phyloP scores from a whole-genome alignment of 2,329 filamentous ascomycete species.

The Fusarium sambucinum region DNA sequence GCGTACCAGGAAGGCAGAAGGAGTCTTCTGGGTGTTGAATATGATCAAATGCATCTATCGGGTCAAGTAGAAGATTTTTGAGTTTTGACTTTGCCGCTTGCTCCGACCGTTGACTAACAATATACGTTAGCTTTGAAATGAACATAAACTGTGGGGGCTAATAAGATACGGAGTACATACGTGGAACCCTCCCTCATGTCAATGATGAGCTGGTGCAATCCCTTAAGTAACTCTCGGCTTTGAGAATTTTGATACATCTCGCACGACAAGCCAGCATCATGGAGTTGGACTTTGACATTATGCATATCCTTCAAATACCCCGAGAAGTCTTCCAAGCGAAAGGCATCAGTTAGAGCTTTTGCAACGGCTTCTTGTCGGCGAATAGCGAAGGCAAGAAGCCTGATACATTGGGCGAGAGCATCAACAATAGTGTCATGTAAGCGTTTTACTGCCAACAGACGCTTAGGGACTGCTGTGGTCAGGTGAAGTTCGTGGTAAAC shows the following conservation, averaged over 20 bases:
- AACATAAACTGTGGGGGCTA: no score
- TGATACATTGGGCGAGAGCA: not conserved
- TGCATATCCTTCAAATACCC: not conserved
- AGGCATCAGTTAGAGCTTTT: not conserved
- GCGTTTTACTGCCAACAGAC: rapidly evolving
- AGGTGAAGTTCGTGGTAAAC: not conserved
- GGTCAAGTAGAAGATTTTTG: not conserved
- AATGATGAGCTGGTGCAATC: not conserved
- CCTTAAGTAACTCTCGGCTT: rapidly evolving
- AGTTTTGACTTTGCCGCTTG: not conserved
- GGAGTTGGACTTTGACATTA: not conserved
- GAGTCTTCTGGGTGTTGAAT: not conserved
- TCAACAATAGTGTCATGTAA: not conserved
- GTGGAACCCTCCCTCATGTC: not conserved
- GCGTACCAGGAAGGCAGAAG: not conserved
- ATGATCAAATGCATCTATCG: rapidly evolving
- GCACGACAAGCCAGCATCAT: not conserved
- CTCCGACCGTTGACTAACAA: not conserved
- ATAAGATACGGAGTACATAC: not conserved
- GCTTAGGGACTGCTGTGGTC: rapidly evolving
- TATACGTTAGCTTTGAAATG: rapidly evolving
- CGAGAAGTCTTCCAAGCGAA: not conserved
- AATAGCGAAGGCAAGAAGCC: not conserved
- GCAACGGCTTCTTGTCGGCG: not conserved
- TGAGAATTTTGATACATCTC: not conserved